Conservation (phyloP, 768 basidiomycete genomes). For the Phlebiopsis flavidoalba region DNA sequence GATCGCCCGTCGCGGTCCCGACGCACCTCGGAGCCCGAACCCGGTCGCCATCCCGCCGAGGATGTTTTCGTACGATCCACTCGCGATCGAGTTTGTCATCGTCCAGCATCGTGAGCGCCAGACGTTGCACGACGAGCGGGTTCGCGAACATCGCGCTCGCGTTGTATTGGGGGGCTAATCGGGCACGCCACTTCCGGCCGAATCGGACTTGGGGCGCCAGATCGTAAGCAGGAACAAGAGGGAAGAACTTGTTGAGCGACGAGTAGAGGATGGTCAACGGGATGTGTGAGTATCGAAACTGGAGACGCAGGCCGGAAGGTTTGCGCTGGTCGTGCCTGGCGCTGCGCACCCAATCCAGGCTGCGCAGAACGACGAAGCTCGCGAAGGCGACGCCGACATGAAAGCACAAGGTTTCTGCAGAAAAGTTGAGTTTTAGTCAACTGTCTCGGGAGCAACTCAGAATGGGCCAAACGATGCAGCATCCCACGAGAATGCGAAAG, state of each 20-base stretch:
- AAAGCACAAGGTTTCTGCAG: constrained; percentile 71
- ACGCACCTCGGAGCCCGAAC: constrained; percentile 73
- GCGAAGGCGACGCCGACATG: constrained; percentile 61
- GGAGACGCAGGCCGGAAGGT: constrained; percentile 48
- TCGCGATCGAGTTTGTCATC: constrained; percentile 75
- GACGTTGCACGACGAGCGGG: constrained; percentile 30
- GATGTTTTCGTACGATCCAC: constrained; percentile 80
- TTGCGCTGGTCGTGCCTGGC: constrained; percentile 10
- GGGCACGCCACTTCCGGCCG: not conserved
- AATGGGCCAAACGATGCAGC: constrained; percentile 41
- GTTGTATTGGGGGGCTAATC: constrained; percentile 15
- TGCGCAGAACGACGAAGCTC: constrained; percentile 45
- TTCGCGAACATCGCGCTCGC: constrained; percentile 26
- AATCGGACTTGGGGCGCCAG: constrained; percentile 50
- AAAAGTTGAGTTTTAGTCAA: not conserved
- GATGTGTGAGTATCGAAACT: constrained; percentile 73
- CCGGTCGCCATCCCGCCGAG: constrained; percentile 85
- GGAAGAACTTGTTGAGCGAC: constrained; percentile 78
- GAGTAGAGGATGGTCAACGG: constrained; percentile 81
- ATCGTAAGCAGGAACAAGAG: constrained; percentile 78
- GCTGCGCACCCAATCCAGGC: constrained; percentile 32
- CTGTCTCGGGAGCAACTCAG: not conserved
- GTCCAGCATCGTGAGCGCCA: constrained; percentile 53
- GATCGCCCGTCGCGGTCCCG: not conserved
- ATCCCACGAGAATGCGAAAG: constrained; percentile 58